These are phyloP conservation scores for Gossypium bickii DNA, from an alignment of 345 rosid species.

Conservation along the genomic window DNA sequence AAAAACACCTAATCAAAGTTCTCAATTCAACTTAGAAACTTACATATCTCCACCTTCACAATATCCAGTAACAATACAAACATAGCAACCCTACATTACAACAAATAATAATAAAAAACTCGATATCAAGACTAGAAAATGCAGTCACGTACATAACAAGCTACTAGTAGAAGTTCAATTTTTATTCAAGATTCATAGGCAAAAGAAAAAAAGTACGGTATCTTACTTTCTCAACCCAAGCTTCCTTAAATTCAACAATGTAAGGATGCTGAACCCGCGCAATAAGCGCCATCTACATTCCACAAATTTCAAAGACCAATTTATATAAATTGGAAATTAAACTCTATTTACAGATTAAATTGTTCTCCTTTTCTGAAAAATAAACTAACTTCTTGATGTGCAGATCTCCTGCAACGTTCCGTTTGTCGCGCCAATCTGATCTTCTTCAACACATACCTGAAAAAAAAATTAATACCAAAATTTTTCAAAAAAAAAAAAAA, in stretches of 20 bases:
- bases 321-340: not conserved
- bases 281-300: slow-evolving; percentile 79
- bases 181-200: not conserved
- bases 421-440: slow-evolving; percentile 95
- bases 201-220: not conserved
- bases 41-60: slow-evolving; percentile 99
- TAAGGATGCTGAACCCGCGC: slow-evolving; percentile 91
- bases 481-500: not conserved
- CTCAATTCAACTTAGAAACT: slow-evolving; percentile 29
- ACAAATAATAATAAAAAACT: not conserved
- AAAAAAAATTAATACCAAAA: slow-evolving; percentile 1
- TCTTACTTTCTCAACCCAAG: slow-evolving; percentile 97
- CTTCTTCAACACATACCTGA: slow-evolving; percentile 97
- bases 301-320: slow-evolving; percentile 13
- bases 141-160: not conserved
- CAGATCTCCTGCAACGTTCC: slow-evolving; percentile 96
- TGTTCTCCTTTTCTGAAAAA: not conserved
- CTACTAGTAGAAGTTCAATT: not conserved
- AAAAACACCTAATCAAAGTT: not conserved
- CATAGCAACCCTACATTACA: slow-evolving; percentile 85
- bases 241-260: slow-evolving; percentile 97
- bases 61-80: slow-evolving; percentile 96
- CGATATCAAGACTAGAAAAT: not conserved
- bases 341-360: not conserved
- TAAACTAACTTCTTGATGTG: slow-evolving; percentile 83